These are phyloP conservation scores for Choricystis sp. DNA, from an alignment of 139 green algal genomes.

Conservation along the genomic window DNA sequence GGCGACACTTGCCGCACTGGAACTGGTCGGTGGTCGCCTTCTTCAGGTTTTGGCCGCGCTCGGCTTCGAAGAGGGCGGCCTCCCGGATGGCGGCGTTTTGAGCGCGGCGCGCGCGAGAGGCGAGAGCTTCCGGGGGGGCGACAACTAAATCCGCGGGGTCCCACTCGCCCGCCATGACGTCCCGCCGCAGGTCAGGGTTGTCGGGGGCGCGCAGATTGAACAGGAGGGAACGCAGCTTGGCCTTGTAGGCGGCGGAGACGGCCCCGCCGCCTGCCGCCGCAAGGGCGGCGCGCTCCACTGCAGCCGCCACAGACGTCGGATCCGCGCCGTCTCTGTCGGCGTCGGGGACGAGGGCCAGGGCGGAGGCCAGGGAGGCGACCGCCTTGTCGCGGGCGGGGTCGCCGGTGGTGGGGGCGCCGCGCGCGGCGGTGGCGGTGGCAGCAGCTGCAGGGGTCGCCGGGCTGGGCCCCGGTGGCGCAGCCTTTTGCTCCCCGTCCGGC, in stretches of 20 bases:
- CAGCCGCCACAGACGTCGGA: conserved; percentile 2
- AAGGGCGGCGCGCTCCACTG: conserved; percentile 15
- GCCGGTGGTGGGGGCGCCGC: conserved; percentile 12
- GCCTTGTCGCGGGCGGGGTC: conserved; percentile 40
- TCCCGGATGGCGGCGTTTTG: conserved; percentile 75
- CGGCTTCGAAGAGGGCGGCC: conserved; percentile 56
- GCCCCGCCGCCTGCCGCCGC: conserved; percentile 14
- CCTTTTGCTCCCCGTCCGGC: not conserved
- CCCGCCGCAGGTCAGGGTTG: conserved; percentile 57
- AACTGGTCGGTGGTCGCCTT: conserved; percentile 87
- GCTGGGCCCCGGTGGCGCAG: not conserved
- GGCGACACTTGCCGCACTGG: conserved; percentile 73
- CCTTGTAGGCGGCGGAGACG: conserved; percentile 69
- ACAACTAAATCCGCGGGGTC: conserved; percentile 37
- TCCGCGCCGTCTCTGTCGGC: conserved; percentile 1
- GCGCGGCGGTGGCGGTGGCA: not conserved
- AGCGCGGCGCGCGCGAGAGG: conserved; percentile 44
- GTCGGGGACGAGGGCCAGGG: conserved; percentile 14
- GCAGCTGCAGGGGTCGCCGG: not conserved
- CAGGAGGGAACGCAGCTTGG: conserved; percentile 68
- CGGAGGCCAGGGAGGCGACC: conserved; percentile 24
- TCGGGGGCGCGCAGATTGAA: conserved; percentile 94
- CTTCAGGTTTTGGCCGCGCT: conserved; percentile 26
- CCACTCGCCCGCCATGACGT: conserved; percentile 28
- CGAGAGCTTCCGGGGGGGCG: conserved; percentile 79